phyloP scores from a whole-genome alignment of 2,329 filamentous ascomycete species.

The Onygena corvina region DNA sequence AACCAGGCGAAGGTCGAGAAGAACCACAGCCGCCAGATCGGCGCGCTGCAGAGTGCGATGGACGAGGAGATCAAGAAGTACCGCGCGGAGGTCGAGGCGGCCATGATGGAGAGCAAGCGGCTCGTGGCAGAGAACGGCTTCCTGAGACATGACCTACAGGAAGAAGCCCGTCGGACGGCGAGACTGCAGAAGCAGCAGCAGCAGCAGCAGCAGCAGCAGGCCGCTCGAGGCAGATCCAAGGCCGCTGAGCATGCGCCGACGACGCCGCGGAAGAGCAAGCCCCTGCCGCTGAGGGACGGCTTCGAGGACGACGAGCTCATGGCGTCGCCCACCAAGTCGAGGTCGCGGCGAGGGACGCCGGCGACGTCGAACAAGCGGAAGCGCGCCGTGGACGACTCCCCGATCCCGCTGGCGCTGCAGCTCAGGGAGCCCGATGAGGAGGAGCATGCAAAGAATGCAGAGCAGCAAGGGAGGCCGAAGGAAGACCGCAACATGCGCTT shows the following conservation, averaged over 20 bases:
- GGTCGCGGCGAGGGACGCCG: slow-evolving; percentile 43
- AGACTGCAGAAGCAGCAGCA: slow-evolving; percentile 24
- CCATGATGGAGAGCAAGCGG: slow-evolving; percentile 44
- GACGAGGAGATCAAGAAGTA: slow-evolving; percentile 43
- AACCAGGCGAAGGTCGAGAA: slow-evolving; percentile 44
- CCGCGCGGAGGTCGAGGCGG: slow-evolving; percentile 43
- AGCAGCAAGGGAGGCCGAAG: slow-evolving; percentile 15
- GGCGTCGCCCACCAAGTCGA: slow-evolving; percentile 44
- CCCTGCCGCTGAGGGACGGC: slow-evolving; percentile 45
- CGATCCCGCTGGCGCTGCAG: slow-evolving; percentile 36
- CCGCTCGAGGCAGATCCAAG: slow-evolving; percentile 27
- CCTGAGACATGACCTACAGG: slow-evolving; percentile 47
- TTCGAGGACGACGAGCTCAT: slow-evolving; percentile 52
- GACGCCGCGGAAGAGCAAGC: slow-evolving; percentile 42
- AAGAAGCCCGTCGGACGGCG: slow-evolving; percentile 41
- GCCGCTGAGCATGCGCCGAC: slow-evolving; percentile 31
- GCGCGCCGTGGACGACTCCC: slow-evolving; percentile 42
- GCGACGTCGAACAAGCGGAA: slow-evolving; percentile 48
- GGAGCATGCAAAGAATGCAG: slow-evolving; percentile 18
- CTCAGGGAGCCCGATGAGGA: slow-evolving; percentile 23
- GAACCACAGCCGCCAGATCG: slow-evolving; percentile 43
- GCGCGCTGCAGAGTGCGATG: slow-evolving; percentile 42
- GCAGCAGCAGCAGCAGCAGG: slow-evolving; percentile 16
- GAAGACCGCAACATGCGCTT: slow-evolving; percentile 27
- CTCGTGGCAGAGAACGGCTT: slow-evolving; percentile 49